Evolutionary conservation across 169 alveolate species (phyloP).

Genomic region (Cryptosporidium ryanae): DNA sequence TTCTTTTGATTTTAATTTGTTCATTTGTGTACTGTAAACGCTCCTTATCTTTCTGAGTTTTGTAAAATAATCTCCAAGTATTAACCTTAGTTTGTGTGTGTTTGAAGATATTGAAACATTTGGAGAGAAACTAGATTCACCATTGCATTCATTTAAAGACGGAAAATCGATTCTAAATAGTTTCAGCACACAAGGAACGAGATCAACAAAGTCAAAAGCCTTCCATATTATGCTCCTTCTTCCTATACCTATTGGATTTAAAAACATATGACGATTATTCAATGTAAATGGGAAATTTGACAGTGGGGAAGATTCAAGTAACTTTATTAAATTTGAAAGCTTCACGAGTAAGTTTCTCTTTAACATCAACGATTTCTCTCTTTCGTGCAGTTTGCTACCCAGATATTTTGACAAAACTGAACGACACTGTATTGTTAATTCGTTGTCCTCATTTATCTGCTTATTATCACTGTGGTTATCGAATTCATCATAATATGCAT

Average conservation of each 20-base stretch:
- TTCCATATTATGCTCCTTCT: slow-evolving; percentile 55
- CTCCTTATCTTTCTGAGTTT: slow-evolving; percentile 13
- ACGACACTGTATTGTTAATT: slow-evolving; percentile 27
- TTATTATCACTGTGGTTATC: slow-evolving; percentile 5
- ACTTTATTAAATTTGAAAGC: slow-evolving; percentile 26
- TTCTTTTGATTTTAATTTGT: slow-evolving; percentile 9
- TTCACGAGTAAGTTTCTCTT: slow-evolving; percentile 35
- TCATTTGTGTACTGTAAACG: not conserved
- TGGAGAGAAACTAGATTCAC: slow-evolving; percentile 37
- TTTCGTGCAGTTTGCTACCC: slow-evolving; percentile 25
- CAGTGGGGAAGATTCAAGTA: slow-evolving; percentile 49
- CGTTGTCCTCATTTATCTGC: slow-evolving; percentile 24
- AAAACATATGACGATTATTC: slow-evolving; percentile 51
- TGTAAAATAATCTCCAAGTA: slow-evolving; percentile 10
- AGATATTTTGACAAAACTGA: slow-evolving; percentile 34
- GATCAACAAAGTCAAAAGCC: slow-evolving; percentile 63
- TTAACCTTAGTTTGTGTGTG: slow-evolving; percentile 21
- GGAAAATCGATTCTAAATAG: slow-evolving; percentile 42
- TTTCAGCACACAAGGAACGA: slow-evolving; percentile 41
- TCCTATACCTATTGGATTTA: slow-evolving; percentile 66
- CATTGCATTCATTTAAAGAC: slow-evolving; percentile 20
- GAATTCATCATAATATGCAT: not conserved
- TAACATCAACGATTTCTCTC: slow-evolving; percentile 9
- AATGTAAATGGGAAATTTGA: slow-evolving; percentile 45
- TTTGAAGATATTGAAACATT: slow-evolving; percentile 55